Base-by-base conservation (phyloP, 1,139 yeast genomes). In the Debaryomyces subglobosus region DNA sequence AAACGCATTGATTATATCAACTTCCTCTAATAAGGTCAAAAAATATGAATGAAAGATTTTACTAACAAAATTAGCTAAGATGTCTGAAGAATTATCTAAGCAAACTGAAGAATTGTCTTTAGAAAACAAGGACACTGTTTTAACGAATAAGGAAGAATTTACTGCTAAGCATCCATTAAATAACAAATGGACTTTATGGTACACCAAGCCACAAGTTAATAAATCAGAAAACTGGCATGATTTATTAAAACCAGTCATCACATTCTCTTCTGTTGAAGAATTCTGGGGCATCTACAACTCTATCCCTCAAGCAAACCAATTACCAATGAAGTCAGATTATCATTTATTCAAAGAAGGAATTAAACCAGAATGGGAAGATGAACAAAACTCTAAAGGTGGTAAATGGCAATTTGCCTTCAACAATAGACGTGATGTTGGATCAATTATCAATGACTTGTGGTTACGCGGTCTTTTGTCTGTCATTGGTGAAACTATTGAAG, bases 321-420 rank as follows among this genome's bases (percentile, higher is more conserved):
- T 94, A 65, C 98, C 98, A 56, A 70, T 86, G 61, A 89, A 87
- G 71, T 89, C 97, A 12, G 99, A 95, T 71, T 94, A 94, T 74
- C 97, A 95, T 68, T 83, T 94, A 65, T 94, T 95, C 79, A 89
- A 94, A 74, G 89, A 88, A 66, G 97, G 94, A 49, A 85, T 95
- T 62, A 88, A 91, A 69, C 99, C 99, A 49, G 98, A 94, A 77
- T 94, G 99, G 99, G 99, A 94, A 78, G 98, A 94, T 71, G 78
- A 75, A 48, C 81, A 84, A 59, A 95, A 95, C 74, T 71, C 91
- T 54, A 79, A 85, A 60, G 99, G 99, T 65, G 99, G 99, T 63
- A 90, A 89, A 74, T 94, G 97, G 97, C 79, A 72, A 61, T 74
- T 63, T 56, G 81, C 89, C 38, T 89, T 83, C 72, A 85, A 82